Evolutionary conservation across 352 stramenopile species (phyloP).

Genomic region (Pythium guiyangense): DNA sequence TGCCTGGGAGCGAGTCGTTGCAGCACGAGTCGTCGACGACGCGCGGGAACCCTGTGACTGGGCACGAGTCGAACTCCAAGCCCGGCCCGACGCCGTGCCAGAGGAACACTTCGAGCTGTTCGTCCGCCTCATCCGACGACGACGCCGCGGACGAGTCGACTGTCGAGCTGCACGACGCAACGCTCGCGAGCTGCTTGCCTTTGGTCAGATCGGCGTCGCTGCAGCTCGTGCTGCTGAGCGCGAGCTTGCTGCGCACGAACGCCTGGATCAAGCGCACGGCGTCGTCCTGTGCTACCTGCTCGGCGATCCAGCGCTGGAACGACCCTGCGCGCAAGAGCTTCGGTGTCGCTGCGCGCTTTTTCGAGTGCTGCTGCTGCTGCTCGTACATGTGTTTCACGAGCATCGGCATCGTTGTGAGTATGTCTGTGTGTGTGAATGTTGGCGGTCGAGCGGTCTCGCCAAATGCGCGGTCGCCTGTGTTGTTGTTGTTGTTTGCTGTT

Average conservation of each 20-base stretch:
- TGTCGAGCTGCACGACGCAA: conserved; percentile 1
- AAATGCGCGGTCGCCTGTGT: not conserved
- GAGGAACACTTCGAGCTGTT: conserved; percentile 55
- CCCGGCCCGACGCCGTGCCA: conserved; percentile 57
- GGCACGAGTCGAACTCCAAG: conserved; percentile 38
- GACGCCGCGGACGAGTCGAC: conserved; percentile 6
- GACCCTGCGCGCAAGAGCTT: conserved; percentile 7
- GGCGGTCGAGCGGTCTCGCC: no score
- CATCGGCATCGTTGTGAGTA: not conserved
- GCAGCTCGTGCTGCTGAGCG: conserved; percentile 3
- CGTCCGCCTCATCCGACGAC: conserved; percentile 28
- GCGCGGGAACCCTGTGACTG: conserved; percentile 46
- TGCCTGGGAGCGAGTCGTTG: conserved; percentile 57
- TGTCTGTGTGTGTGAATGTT: not conserved
- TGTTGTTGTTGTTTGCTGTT: no score
- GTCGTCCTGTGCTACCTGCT: conserved; percentile 25
- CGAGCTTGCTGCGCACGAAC: conserved; percentile 23
- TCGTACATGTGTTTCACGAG: not conserved
- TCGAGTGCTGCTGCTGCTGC: no score
- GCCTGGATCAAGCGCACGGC: conserved; percentile 29
- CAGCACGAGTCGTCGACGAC: conserved; percentile 44
- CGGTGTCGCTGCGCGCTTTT: no score
- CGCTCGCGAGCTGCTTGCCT: not conserved
- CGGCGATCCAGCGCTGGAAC: conserved; percentile 28
- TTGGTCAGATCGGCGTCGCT: no score